These are phyloP conservation scores for Phytophthora sojae DNA, from an alignment of 352 stramenopile genomes.

Conservation along the genomic window DNA sequence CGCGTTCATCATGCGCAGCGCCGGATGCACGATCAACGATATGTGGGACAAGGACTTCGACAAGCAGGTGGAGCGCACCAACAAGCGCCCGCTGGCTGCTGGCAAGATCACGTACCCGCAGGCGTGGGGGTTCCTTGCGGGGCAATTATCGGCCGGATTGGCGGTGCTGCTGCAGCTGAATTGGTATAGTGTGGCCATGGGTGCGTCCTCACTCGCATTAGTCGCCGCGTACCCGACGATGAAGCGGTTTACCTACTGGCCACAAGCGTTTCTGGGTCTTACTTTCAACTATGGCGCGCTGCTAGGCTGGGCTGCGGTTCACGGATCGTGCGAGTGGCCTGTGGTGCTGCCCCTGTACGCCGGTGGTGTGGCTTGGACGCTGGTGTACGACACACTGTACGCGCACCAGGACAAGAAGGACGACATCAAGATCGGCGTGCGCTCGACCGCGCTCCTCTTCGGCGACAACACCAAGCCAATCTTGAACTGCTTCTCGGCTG, in stretches of 20 bases:
- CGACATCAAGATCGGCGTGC: constrained; percentile 95
- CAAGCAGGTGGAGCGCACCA: constrained; percentile 95
- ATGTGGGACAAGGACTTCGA: constrained; percentile 99
- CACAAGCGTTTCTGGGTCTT: constrained; percentile 96
- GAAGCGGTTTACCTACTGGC: constrained; percentile 98
- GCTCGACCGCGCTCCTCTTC: constrained; percentile 97
- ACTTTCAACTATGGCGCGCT: constrained; percentile 99
- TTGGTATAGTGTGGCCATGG: constrained; percentile 93
- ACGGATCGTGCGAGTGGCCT: constrained; percentile 79
- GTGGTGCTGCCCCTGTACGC: constrained; percentile 96
- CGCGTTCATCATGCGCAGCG: constrained; percentile 97
- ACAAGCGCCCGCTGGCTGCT: constrained; percentile 93
- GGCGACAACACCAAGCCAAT: constrained; percentile 95
- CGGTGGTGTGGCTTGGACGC: constrained; percentile 96
- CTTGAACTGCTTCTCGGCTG: constrained; percentile 86
- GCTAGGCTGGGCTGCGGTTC: constrained; percentile 93
- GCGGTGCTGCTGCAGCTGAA: constrained; percentile 96
- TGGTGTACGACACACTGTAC: constrained; percentile 99
- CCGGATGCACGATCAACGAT: constrained; percentile 99
- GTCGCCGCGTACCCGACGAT: constrained; percentile 97
- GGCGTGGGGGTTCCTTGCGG: constrained; percentile 93
- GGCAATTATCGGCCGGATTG: constrained; percentile 93
- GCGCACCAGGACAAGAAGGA: constrained; percentile 99
- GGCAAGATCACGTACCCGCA: constrained; percentile 92
- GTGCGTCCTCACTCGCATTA: constrained; percentile 93